A percentile compares a stretch with the other conserved stretches of the same genome.
Evolutionary conservation across 352 stramenopile species (phyloP).

Genomic region (Globisporangium irregulare): DNA sequence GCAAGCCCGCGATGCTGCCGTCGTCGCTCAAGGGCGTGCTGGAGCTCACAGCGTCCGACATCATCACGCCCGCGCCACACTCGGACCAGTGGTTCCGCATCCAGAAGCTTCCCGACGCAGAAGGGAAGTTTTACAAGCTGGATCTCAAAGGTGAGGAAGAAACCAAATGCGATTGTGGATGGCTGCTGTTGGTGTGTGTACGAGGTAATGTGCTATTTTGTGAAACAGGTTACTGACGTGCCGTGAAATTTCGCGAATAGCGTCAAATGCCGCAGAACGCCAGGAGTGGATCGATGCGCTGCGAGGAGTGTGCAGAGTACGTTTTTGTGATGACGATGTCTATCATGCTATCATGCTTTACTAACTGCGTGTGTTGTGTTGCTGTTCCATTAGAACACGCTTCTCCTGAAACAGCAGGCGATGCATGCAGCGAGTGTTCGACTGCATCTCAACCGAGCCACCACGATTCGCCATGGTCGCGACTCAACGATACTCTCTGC

Average conservation of each 20-base stretch:
- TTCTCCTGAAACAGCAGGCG: conserved; percentile 22
- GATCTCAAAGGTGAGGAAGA: conserved; percentile 52
- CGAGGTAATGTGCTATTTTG: background rate
- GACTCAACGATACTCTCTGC: conserved; percentile 29
- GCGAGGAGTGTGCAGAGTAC: conserved; percentile 45
- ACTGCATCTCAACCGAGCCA: conserved; percentile 17
- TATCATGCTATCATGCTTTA: background rate
- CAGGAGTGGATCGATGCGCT: conserved; percentile 64
- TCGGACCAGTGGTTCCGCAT: conserved; percentile 64
- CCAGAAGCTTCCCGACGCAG: conserved; percentile 44
- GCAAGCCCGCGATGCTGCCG: conserved; percentile 19
- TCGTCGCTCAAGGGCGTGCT: conserved; percentile 42
- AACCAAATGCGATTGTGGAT: background rate
- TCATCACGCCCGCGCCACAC: conserved; percentile 43
- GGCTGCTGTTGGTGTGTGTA: background rate
- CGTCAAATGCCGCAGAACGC: conserved; percentile 37
- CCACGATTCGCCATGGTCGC: conserved; percentile 27
- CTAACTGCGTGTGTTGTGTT: background rate
- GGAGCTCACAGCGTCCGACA: conserved; percentile 39
- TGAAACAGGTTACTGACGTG: background rate
- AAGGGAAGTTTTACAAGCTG: conserved; percentile 60
- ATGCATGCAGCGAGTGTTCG: conserved; percentile 19
- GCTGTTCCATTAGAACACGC: conserved; percentile 9
- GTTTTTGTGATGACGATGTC: background rate
- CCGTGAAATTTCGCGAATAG: conserved; percentile 24